phyloP scores from a whole-genome alignment of 1,284 basidiomycete genomes.

The Ceraceosorus guamensis region DNA sequence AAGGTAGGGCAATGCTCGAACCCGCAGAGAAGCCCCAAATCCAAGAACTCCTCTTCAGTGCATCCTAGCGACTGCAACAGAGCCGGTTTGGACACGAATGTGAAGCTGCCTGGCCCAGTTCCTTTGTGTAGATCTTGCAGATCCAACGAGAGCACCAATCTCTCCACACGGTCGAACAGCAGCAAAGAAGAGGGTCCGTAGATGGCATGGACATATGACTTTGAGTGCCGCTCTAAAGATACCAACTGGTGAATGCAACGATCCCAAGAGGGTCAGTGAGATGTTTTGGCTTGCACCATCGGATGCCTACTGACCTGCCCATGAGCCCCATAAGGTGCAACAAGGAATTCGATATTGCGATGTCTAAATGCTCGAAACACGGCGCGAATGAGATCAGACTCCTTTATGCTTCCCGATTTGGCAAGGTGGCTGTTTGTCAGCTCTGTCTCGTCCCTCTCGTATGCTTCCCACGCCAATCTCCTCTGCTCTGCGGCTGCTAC shows the following conservation, averaged over 20 bases:
- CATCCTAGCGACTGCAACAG: constrained; percentile 71
- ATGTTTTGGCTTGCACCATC: neutral
- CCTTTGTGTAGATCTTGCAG: constrained; percentile 12
- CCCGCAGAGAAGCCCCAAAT: constrained; percentile 83
- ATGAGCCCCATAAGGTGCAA: constrained; percentile 89
- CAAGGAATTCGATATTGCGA: constrained; percentile 87
- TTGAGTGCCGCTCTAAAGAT: constrained; percentile 84
- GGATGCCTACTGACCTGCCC: constrained; percentile 64
- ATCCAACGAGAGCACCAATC: constrained; percentile 75
- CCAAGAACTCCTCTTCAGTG: constrained; percentile 85
- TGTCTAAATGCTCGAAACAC: constrained; percentile 88
- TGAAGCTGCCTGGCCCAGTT: constrained; percentile 54
- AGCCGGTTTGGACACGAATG: constrained; percentile 71
- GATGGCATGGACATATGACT: constrained; percentile 89
- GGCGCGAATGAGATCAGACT: constrained; percentile 77
- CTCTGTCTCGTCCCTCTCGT: constrained; percentile 57
- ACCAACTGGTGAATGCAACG: constrained; percentile 59
- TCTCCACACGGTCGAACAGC: constrained; percentile 76
- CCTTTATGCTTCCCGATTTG: constrained; percentile 57
- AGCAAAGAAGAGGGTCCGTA: constrained; percentile 84
- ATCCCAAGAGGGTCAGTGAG: constrained; percentile 1
- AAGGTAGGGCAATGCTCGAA: constrained; percentile 75
- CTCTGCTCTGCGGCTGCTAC: constrained; percentile 28
- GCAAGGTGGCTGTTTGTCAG: constrained; percentile 76
- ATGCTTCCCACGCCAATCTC: constrained; percentile 40